Conservation (phyloP, 208 protist species). For the Acanthamoeba polyphaga region DNA sequence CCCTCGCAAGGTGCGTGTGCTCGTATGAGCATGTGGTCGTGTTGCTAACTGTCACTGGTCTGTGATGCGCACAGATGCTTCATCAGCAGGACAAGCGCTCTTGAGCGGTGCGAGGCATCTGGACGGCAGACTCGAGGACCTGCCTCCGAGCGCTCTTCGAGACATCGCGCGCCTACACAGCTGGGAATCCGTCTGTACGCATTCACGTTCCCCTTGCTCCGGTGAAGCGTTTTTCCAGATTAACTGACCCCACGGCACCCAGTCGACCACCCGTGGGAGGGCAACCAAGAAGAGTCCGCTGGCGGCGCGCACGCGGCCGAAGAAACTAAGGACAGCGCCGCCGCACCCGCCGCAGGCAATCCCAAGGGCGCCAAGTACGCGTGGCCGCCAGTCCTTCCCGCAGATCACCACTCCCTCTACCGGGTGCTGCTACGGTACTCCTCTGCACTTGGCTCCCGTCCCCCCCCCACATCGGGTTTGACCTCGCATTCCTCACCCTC, state of each 20-base stretch:
- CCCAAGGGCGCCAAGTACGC: background rate
- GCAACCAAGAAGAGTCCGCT: background rate
- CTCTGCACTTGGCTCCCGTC: no score
- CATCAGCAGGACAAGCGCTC: background rate
- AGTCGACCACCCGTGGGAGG: constrained; percentile 20
- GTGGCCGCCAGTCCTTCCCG: background rate
- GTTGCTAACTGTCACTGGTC: background rate
- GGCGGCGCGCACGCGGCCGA: background rate
- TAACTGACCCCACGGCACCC: background rate
- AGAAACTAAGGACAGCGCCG: background rate
- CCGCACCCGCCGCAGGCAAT: background rate
- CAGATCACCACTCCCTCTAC: background rate
- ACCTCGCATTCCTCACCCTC: background rate
- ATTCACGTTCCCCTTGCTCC: background rate
- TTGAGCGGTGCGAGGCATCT: background rate
- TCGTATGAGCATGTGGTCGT: no score
- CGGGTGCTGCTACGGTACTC: background rate
- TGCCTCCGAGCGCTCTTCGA: background rate
- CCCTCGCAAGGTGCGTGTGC: background rate
- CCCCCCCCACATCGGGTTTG: no score
- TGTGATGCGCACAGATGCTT: background rate
- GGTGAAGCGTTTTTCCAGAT: background rate
- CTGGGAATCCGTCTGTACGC: background rate
- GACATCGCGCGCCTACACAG: background rate
- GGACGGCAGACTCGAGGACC: background rate